These are phyloP conservation scores for Lobosporangium transversale DNA, from an alignment of 192 early-diverging fungal genomes.

Conservation along the genomic window DNA sequence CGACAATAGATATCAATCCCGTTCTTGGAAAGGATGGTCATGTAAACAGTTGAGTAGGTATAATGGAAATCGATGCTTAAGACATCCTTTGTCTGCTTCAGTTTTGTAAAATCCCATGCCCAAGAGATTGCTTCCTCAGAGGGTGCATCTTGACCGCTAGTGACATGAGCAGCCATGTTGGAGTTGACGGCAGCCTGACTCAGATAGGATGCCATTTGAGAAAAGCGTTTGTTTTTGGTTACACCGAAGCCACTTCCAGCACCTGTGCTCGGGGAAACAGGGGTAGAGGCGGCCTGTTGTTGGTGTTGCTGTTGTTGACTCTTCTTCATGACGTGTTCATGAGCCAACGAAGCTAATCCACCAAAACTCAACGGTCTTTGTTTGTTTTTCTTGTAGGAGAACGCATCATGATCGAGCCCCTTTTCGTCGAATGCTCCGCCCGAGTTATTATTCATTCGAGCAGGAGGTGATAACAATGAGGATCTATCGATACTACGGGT, in stretches of 20 bases:
- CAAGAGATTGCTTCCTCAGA: conserved; percentile 24
- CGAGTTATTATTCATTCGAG: background rate
- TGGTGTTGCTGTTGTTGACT: conserved; percentile 11
- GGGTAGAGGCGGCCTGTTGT: conserved; percentile 2
- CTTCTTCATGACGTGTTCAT: conserved; percentile 43
- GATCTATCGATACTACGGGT: conserved; percentile 8
- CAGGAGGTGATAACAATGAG: conserved; percentile 22
- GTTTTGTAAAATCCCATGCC: conserved; percentile 43
- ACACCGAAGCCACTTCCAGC: conserved; percentile 4
- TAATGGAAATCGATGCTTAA: conserved; percentile 43
- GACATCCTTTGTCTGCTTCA: conserved; percentile 47
- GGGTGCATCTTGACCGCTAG: conserved; percentile 13
- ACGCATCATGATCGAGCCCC: background rate
- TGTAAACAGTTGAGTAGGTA: conserved; percentile 31
- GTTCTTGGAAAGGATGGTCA: conserved; percentile 44
- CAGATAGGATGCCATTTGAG: conserved; percentile 39
- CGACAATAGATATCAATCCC: conserved; percentile 42
- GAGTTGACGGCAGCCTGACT: conserved; percentile 43
- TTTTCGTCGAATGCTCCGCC: background rate
- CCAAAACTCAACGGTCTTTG: conserved; percentile 42
- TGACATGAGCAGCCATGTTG: conserved; percentile 23
- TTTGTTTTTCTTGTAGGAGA: conserved; percentile 24
- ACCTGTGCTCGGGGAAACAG: conserved; percentile 10
- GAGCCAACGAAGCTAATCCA: conserved; percentile 38
- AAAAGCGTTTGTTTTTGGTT: conserved; percentile 21